Conservation (phyloP, 2,329 filamentous ascomycete genomes). For the Fusarium continuum region DNA sequence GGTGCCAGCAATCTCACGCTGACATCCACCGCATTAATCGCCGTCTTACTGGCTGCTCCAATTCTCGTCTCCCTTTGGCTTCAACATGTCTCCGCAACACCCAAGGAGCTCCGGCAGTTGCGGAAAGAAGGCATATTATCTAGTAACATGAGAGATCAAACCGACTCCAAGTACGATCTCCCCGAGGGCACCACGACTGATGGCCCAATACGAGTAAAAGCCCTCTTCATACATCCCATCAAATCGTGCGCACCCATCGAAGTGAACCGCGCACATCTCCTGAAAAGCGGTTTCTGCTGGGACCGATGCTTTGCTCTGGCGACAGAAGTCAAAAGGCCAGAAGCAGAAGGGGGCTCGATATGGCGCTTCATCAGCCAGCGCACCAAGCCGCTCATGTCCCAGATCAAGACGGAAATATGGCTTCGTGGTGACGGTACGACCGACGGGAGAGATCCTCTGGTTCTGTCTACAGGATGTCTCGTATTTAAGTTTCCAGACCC, state of each 20-base stretch:
- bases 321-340: constrained; percentile 39
- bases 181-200: constrained; percentile 1
- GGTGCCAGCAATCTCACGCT: neutral
- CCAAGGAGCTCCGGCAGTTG: constrained; percentile 19
- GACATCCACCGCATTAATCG: neutral
- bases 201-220: constrained; percentile 37
- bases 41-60: neutral
- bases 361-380: constrained; percentile 46
- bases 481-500: constrained; percentile 18
- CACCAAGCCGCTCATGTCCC: constrained; percentile 31
- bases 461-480: neutral
- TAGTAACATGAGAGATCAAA: constrained; percentile 43
- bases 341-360: neutral
- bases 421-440: neutral
- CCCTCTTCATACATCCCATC: constrained; percentile 43
- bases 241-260: constrained; percentile 45
- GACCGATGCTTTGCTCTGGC: constrained; percentile 46
- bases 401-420: constrained; percentile 30
- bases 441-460: neutral
- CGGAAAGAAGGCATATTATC: constrained; percentile 25
- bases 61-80: neutral
- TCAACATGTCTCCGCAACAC: neutral
- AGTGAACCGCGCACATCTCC: constrained; percentile 32
- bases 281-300: constrained; percentile 40
- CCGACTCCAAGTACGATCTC: constrained; percentile 19